Percentiles rank a stretch among this genome's conserved stretches.
Conservation (phyloP, 2,329 filamentous ascomycete species). For the Fusarium albosuccineum region DNA sequence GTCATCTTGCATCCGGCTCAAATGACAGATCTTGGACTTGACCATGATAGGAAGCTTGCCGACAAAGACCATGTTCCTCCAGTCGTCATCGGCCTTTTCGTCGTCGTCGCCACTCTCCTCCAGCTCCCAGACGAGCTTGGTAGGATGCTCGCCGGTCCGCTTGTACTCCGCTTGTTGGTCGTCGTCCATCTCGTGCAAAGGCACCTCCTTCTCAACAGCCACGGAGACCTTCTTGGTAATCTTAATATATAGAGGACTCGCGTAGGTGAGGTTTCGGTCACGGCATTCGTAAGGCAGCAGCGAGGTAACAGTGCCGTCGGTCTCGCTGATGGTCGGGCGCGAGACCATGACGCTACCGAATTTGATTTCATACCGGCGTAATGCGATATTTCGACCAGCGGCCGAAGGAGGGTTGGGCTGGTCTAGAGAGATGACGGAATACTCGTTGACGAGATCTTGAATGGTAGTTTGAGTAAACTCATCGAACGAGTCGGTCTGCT, state of each 20-base stretch:
- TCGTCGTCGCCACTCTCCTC: constrained; percentile 68
- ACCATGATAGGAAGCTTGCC: constrained; percentile 98
- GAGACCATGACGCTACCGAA: constrained; percentile 92
- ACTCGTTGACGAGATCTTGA: constrained; percentile 93
- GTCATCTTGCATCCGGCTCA: constrained; percentile 86
- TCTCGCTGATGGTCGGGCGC: constrained; percentile 91
- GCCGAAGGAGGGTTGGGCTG: constrained; percentile 85
- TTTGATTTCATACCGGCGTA: constrained; percentile 94
- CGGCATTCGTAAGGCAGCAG: constrained; percentile 95
- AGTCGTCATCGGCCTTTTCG: constrained; percentile 64
- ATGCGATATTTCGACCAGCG: constrained; percentile 82
- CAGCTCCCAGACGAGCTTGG: constrained; percentile 71
- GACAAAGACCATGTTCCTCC: constrained; percentile 85
- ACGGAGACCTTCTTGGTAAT: constrained; percentile 88
- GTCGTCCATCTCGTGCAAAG: constrained; percentile 76
- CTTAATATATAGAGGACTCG: constrained; percentile 89
- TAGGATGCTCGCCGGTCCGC: constrained; percentile 69
- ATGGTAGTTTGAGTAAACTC: constrained; percentile 96
- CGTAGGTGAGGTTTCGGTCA: constrained; percentile 94
- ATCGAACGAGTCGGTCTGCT: constrained; percentile 98
- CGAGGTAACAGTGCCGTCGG: constrained; percentile 87
- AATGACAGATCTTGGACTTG: constrained; percentile 94
- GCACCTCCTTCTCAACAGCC: constrained; percentile 80
- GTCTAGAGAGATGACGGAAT: constrained; percentile 91
- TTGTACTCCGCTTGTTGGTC: constrained; percentile 69